phyloP scores from a whole-genome alignment of 2,329 filamentous ascomycete genomes.

The Fonsecaea pedrosoi region DNA sequence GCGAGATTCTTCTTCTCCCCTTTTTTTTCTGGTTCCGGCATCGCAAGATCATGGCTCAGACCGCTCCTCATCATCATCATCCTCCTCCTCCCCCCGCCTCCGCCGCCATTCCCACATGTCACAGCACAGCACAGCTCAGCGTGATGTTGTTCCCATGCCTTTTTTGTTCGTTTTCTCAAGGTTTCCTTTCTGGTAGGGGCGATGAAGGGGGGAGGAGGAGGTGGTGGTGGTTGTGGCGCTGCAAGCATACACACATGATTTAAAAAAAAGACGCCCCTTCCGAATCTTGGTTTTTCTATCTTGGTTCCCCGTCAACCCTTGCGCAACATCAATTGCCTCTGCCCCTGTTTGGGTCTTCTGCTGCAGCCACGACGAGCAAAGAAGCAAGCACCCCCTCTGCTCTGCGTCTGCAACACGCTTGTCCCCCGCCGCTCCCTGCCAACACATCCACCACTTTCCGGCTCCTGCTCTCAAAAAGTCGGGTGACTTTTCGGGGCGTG shows the following conservation, averaged over 20 bases:
- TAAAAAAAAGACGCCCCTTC: background rate
- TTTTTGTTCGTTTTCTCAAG: background rate
- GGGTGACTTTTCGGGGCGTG: background rate
- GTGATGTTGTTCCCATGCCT: background rate
- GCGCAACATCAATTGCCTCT: background rate
- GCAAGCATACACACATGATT: constrained; percentile 1
- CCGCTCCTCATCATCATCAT: no score
- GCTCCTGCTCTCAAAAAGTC: background rate
- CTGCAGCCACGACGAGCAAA: background rate
- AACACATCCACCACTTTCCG: background rate
- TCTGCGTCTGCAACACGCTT: background rate
- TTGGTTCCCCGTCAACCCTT: background rate
- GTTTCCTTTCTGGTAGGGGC: background rate
- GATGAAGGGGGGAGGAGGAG: no score
- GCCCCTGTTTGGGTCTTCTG: background rate
- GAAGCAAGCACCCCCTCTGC: background rate
- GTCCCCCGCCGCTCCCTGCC: background rate
- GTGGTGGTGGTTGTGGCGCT: background rate
- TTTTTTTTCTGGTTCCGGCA: background rate
- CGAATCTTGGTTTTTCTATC: background rate
- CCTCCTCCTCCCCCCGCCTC: no score
- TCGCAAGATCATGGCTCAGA: background rate
- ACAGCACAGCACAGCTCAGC: background rate
- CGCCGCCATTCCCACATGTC: no score
- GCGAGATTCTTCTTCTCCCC: background rate